Evolutionary conservation across 2,329 filamentous ascomycete genomes (phyloP), one percentile per base, ranked within the genome.

Genomic region (Fusarium anguioides): DNA sequence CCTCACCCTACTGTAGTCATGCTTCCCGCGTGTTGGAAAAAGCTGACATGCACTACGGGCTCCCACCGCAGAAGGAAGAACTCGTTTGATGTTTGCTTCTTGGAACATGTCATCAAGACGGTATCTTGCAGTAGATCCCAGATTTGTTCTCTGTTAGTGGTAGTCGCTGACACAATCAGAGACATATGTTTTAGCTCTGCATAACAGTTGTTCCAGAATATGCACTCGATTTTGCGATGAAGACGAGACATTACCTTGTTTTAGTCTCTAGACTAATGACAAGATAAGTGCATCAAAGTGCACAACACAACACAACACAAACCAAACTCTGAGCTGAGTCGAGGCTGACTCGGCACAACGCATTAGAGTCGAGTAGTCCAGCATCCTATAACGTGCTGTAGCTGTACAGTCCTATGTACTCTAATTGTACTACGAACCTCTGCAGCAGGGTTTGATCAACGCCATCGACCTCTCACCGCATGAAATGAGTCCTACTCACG

Each of bases 381-480:
- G 36, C 44, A 37, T 52, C 24, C 24, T 51, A 20, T 9, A 53
- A 54, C 37, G 29, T 56, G 46, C 47, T 33, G 31, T n/a, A n/a
- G n/a, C n/a, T n/a, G n/a, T 33, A 33, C 31, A 60, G 39, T 36
- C n/a, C 40, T 48, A 44, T 17, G 36, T 49, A 17, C 47, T 49
- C 49, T 49, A 10, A 7, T 6, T 17, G 29, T 21, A 54, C 62
- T 46, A 69, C 69, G 36, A 54, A 47, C 52, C 35, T 68, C 64
- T 47, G 50, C 53, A 49, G 46, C 52, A 65, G 52, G 53, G 58
- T 42, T 39, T 26, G 17, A 37, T 18, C 59, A 65, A 72, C 70
- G 65, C 70, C 70, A 72, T 72, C 68, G 52, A 57, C 59, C 62
- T 68, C 59, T 33, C 70, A 71, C 70, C 20, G 51, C 70, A 69